Conservation (phyloP, 108 stramenopile genomes). For the Cyclotella atomus region DNA sequence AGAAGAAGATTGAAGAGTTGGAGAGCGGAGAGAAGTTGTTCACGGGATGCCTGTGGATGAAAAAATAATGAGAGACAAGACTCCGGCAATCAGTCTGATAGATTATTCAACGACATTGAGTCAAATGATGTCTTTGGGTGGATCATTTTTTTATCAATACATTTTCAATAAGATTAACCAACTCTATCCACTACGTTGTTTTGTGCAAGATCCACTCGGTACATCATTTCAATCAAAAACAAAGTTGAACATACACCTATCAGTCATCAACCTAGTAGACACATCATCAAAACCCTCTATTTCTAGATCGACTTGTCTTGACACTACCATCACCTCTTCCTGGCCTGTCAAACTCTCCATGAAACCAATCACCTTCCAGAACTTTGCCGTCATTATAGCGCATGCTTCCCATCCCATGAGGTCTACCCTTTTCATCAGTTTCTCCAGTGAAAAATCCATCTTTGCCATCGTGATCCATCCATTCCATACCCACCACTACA, state of each 20-base stretch:
- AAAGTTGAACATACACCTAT: no score
- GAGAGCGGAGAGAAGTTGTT: not conserved
- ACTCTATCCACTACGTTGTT: no score
- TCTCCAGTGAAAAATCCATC: slow-evolving; percentile 30
- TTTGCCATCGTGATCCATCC: slow-evolving; percentile 25
- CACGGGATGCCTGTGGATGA: no score
- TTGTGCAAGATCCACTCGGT: no score
- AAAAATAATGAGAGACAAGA: no score
- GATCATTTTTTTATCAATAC: no score
- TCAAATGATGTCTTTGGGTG: no score
- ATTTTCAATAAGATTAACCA: no score
- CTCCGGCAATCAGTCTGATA: no score
- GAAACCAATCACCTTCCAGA: slow-evolving; percentile 31
- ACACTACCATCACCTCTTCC: slow-evolving; percentile 13
- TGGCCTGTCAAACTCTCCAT: slow-evolving; percentile 32
- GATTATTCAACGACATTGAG: no score
- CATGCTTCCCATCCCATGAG: slow-evolving; percentile 39
- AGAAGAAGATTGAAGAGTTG: not conserved
- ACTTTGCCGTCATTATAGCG: slow-evolving; percentile 21
- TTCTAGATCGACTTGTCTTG: not conserved
- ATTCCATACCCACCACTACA: slow-evolving; percentile 20
- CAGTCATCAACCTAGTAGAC: no score
- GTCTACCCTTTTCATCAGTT: slow-evolving; percentile 22
- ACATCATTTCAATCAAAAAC: no score
- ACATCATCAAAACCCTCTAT: slow-evolving; percentile 2